Percentiles rank a stretch among this genome's conserved stretches.
These are phyloP conservation scores for Entomortierella lignicola DNA, from an alignment of 192 early-diverging fungal genomes.

Conservation along the genomic window DNA sequence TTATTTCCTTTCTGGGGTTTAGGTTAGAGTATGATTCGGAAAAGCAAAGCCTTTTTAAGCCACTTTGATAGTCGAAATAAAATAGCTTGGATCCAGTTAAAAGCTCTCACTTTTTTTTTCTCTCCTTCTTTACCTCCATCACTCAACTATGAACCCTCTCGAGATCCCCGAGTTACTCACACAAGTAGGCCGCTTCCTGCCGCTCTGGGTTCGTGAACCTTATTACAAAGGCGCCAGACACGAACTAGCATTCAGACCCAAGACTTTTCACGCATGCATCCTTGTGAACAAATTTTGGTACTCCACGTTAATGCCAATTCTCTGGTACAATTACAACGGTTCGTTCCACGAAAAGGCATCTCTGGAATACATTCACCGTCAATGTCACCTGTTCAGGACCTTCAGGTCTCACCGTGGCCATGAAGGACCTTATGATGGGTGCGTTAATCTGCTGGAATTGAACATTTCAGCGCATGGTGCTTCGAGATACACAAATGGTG, in stretches of 20 bases:
- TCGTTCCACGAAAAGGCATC: not conserved
- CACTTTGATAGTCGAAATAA: too few species aligned
- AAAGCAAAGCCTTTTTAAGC: too few species aligned
- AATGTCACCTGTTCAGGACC: not conserved
- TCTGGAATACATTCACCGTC: not conserved
- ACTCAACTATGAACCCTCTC: not conserved
- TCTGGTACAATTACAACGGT: conserved; percentile 3
- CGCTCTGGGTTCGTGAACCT: not conserved
- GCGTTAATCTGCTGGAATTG: not conserved
- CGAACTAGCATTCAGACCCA: not conserved
- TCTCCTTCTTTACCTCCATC: not conserved
- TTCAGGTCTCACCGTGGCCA: not conserved
- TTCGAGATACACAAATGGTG: not conserved
- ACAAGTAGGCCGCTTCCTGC: not conserved
- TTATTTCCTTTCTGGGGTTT: too few species aligned
- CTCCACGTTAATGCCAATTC: not conserved
- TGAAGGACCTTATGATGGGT: not conserved
- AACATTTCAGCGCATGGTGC: not conserved
- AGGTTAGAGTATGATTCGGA: too few species aligned
- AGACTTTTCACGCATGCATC: not conserved
- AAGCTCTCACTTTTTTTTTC: too few species aligned
- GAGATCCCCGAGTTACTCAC: conserved; percentile 11
- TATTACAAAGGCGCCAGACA: not conserved
- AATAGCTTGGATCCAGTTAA: too few species aligned
- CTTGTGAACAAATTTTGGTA: conserved; percentile 8